A percentile compares a stretch with the other conserved stretches of the same genome.
phyloP scores from a whole-genome alignment of 805 yeast genomes.

The Nakazawaea wickerhamii region DNA sequence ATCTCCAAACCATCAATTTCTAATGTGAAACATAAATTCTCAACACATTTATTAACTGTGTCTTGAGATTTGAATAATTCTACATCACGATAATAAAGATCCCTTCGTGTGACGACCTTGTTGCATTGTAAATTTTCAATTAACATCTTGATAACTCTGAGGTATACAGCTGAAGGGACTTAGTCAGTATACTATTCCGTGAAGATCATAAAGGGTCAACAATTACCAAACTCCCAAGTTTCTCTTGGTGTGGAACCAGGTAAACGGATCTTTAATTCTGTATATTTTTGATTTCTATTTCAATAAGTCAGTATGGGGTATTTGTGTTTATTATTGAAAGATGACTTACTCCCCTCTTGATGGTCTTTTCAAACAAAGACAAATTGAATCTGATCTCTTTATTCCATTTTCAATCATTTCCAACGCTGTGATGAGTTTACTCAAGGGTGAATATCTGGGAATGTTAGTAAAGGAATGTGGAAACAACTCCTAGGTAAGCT shows the following conservation, averaged over 20 bases:
- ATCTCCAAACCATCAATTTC: conserved; percentile 32
- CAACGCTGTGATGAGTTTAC: background rate
- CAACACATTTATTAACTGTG: conserved; percentile 34
- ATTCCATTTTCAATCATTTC: conserved; percentile 6
- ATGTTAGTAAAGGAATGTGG: conserved; percentile 16
- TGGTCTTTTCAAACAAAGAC: background rate
- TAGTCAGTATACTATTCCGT: conserved; percentile 17
- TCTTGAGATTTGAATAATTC: conserved; percentile 41
- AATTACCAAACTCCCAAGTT: conserved; percentile 8
- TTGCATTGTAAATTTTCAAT: conserved; percentile 4
- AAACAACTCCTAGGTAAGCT: background rate
- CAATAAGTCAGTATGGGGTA: too few relatives aligned
- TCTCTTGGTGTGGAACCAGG: conserved; percentile 2
- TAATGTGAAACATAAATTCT: conserved; percentile 32
- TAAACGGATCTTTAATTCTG: background rate
- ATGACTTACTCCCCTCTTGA: background rate
- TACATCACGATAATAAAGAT: conserved; percentile 55
- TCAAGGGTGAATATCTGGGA: background rate
- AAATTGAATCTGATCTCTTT: background rate
- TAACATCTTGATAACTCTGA: conserved; percentile 8
- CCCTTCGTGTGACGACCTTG: conserved; percentile 42
- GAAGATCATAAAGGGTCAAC: conserved; percentile 13
- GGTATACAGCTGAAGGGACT: conserved; percentile 9
- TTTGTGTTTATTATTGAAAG: background rate
- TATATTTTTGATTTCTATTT: background rate